Base-by-base conservation (phyloP, 805 yeast genomes). In the Lachancea sp. region DNA sequence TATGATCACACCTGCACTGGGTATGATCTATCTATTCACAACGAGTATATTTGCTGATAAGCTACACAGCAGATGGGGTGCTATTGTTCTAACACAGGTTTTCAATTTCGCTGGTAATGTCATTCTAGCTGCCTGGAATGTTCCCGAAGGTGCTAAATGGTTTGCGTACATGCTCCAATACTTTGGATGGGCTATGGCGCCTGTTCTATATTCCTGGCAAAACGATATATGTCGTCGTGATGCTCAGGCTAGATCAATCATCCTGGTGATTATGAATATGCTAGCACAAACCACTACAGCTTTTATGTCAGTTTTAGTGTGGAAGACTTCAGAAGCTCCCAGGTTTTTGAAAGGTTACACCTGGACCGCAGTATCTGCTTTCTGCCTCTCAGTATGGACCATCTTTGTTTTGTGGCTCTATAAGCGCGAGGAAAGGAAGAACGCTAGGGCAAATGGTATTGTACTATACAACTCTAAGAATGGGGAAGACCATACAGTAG, bases 151-250 rank as follows among this genome's bases (percentile, higher is more conserved):
- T 7, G 77, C 76, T 4, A 77, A 74, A 50, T 75, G 80, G 79
- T 77, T 74, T 60, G 83, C 78, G 1, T 77, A 68, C 59, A 67
- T 74, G 50, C 55, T 75, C 29, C 77, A 72, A 45, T 77, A 74
- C 54, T 68, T 71, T 42, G 79, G 78, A 6, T 71, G 78, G 74
- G 76, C 80, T 8, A 72, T 71, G 70, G 79, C 82, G 1, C 76
- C 81, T 0, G 76, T 73, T 1, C 55, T 75, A 12, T 77, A 76
- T 52, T 68, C 77, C 13, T 77, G 80, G 79, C 71, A 70, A 39
- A 74, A 74, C 47, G 80, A 74, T 55, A 75, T 76, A 28, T 71
- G 77, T 41, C 65, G 80, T 34, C 65, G 71, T 31, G 77, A 76
- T 48, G 68, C 74, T 5, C 71, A 74, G 45, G 69, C 71, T 38